phyloP scores from a whole-genome alignment of 2,329 filamentous ascomycete species.

The Ambrosiella cleistominuta region DNA sequence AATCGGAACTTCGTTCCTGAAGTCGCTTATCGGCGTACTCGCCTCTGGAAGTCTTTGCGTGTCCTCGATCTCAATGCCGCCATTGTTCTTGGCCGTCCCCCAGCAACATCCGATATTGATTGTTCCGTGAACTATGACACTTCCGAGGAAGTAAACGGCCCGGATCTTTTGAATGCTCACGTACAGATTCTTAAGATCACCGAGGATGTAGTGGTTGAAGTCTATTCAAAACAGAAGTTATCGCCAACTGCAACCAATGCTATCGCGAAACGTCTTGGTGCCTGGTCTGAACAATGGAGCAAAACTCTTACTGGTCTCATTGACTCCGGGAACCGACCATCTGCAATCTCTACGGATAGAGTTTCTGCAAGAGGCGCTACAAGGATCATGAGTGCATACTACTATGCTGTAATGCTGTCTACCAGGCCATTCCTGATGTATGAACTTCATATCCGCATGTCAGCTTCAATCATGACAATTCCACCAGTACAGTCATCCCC shows the following conservation, averaged over 20 bases:
- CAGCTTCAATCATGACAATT: not conserved
- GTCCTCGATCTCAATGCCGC: slow-evolving; percentile 35
- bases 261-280: slow-evolving; percentile 33
- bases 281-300: slow-evolving; percentile 34
- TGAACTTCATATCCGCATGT: slow-evolving; percentile 21
- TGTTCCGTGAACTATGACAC: slow-evolving; percentile 32
- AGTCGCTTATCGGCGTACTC: slow-evolving; percentile 25
- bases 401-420: slow-evolving; percentile 40
- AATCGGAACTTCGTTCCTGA: slow-evolving; percentile 32
- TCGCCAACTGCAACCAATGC: slow-evolving; percentile 35
- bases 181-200: slow-evolving; percentile 35
- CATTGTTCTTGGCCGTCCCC: slow-evolving; percentile 36
- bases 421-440: slow-evolving; percentile 39
- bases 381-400: slow-evolving; percentile 34
- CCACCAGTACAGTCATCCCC: not conserved
- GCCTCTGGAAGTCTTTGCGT: slow-evolving; percentile 36
- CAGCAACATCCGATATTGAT: slow-evolving; percentile 35
- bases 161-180: slow-evolving; percentile 32
- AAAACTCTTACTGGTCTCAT: slow-evolving; percentile 14
- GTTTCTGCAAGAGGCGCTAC: slow-evolving; percentile 29
- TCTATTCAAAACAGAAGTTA: slow-evolving; percentile 36
- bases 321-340: not conserved
- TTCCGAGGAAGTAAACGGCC: slow-evolving; percentile 19
- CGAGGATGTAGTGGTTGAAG: slow-evolving; percentile 32
- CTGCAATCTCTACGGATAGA: slow-evolving; percentile 19